Evolutionary conservation across 2,329 filamentous ascomycete species (phyloP).

Genomic region (Fusarium anguioides): DNA sequence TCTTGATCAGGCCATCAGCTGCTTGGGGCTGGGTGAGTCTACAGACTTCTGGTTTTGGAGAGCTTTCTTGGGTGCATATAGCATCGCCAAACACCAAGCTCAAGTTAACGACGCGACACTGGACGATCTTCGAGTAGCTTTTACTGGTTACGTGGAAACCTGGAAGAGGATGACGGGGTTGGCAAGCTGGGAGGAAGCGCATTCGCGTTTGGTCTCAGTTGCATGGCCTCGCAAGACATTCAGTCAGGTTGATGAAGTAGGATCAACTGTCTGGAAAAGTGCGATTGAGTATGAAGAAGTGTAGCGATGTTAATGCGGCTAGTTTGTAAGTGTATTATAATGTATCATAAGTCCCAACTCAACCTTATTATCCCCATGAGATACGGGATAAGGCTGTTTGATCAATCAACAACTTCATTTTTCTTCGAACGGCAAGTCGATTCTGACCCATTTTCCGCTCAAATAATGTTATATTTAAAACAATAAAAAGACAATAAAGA

Average conservation of each 20-base stretch:
- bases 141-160: neutral
- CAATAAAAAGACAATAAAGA: too few relatives aligned
- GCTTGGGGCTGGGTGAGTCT: accelerated
- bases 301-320: too few relatives aligned
- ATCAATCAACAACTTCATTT: too few relatives aligned
- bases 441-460: too few relatives aligned
- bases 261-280: constrained; percentile 4
- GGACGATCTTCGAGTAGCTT: neutral
- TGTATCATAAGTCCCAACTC: neutral
- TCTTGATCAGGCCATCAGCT: neutral
- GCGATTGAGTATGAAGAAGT: neutral
- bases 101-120: neutral
- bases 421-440: too few relatives aligned
- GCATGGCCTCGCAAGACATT: constrained; percentile 24
- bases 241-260: neutral
- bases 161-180: constrained; percentile 5
- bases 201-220: neutral
- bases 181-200: constrained; percentile 8
- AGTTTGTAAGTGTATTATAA: neutral
- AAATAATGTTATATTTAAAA: too few relatives aligned
- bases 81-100: constrained; percentile 11
- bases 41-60: constrained; percentile 38
- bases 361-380: too few relatives aligned
- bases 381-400: too few relatives aligned
- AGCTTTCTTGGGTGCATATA: constrained; percentile 28